A percentile compares a stretch with the other conserved stretches of the same genome.
Evolutionary conservation across 768 basidiomycete species (phyloP).

Genomic region (Amanita pallidorosea): DNA sequence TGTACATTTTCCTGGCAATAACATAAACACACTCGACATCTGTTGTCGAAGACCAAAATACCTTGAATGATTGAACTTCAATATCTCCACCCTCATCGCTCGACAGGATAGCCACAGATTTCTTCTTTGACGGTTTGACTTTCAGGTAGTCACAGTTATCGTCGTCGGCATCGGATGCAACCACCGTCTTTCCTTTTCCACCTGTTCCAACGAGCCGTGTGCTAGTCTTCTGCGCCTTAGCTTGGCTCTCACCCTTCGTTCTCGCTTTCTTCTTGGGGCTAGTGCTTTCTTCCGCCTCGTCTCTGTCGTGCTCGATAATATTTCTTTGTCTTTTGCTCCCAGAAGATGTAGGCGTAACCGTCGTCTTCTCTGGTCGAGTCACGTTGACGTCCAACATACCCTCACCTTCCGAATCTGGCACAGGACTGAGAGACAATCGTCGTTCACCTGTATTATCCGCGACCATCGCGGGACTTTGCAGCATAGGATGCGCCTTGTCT

Average conservation of each 20-base stretch:
- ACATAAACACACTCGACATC: background rate
- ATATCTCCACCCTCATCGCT: background rate
- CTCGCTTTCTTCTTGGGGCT: constrained; percentile 10
- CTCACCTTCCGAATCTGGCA: constrained; percentile 18
- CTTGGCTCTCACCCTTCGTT: constrained; percentile 4
- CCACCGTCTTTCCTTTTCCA: constrained; percentile 15
- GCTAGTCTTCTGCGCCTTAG: background rate
- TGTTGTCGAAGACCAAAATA: background rate
- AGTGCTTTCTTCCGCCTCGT: background rate
- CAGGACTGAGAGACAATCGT: constrained; percentile 13
- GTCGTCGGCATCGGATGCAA: constrained; percentile 24
- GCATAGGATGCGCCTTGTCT: background rate
- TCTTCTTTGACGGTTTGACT: background rate
- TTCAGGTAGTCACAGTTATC: background rate
- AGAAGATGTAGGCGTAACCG: background rate
- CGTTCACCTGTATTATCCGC: constrained; percentile 8
- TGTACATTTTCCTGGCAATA: constrained; percentile 2
- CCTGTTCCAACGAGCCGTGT: constrained; percentile 4
- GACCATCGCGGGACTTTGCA: no score
- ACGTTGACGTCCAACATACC: background rate
- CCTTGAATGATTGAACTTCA: constrained; percentile 5
- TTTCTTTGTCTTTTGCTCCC: constrained; percentile 16
- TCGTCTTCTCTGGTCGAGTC: background rate
- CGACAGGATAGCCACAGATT: background rate
- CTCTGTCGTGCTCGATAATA: constrained; percentile 11